Percentiles rank a stretch among this genome's conserved stretches.
Evolutionary conservation across 1,284 basidiomycete species (phyloP).

Genomic region (Tylopilus orsonianus): DNA sequence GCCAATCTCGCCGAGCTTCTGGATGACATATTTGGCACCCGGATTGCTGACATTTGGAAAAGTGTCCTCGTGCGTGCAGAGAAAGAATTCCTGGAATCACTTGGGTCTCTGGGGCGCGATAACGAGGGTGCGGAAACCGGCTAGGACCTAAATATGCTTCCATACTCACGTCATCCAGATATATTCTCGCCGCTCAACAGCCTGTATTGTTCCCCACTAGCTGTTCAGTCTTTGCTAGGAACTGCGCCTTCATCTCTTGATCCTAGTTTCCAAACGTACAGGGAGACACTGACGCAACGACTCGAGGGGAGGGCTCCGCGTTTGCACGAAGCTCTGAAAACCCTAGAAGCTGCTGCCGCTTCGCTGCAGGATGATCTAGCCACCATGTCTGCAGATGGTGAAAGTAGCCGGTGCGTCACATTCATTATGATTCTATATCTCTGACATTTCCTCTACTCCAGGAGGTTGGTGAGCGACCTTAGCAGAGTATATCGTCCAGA

Average conservation of each 20-base stretch:
- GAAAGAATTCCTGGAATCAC: slow-evolving; percentile 42
- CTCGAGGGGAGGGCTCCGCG: slow-evolving; percentile 58
- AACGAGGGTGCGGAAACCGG: slow-evolving; percentile 17
- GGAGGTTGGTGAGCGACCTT: slow-evolving; percentile 41
- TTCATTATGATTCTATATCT: not conserved
- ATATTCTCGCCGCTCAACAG: slow-evolving; percentile 45
- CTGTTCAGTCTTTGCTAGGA: slow-evolving; percentile 40
- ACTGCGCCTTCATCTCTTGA: slow-evolving; percentile 40
- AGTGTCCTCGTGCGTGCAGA: slow-evolving; percentile 43
- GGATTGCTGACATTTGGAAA: slow-evolving; percentile 59
- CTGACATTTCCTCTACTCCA: slow-evolving; percentile 30
- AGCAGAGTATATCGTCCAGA: slow-evolving; percentile 45
- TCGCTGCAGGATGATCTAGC: slow-evolving; percentile 57
- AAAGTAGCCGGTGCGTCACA: slow-evolving; percentile 23
- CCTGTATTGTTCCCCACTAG: slow-evolving; percentile 53
- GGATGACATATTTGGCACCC: slow-evolving; percentile 50
- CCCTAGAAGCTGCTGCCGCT: slow-evolving; percentile 56
- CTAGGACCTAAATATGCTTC: not conserved
- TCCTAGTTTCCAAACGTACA: slow-evolving; percentile 58
- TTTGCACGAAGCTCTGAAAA: slow-evolving; percentile 55
- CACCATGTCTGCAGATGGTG: slow-evolving; percentile 41
- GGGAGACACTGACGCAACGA: slow-evolving; percentile 52
- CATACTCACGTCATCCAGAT: slow-evolving; percentile 39
- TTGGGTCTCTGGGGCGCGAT: slow-evolving; percentile 27
- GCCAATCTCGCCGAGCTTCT: slow-evolving; percentile 41